A percentile compares a stretch with the other conserved stretches of the same genome.
phyloP scores from a whole-genome alignment of 495 filamentous ascomycete genomes.

The Hypoxylon crocopeplum region DNA sequence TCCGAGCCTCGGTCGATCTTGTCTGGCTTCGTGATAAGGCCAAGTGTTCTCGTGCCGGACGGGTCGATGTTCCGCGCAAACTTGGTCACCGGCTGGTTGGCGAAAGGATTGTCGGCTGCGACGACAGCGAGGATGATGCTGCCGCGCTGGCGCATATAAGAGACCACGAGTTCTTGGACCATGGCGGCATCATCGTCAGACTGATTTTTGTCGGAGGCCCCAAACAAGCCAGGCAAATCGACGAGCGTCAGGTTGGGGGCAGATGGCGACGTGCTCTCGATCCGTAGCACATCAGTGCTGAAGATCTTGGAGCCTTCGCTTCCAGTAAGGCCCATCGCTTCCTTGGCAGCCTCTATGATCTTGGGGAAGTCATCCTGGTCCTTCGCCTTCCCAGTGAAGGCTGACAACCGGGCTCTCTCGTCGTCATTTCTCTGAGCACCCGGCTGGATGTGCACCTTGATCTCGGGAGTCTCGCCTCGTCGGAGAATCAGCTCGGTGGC shows the following conservation, averaged over 20 bases:
- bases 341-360: constrained; percentile 55
- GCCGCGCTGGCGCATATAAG: constrained; percentile 54
- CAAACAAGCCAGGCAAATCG: constrained; percentile 62
- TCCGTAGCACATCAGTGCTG: constrained; percentile 53
- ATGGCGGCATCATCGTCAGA: constrained; percentile 48
- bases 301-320: constrained; percentile 41
- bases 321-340: constrained; percentile 44
- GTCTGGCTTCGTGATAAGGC: constrained; percentile 63
- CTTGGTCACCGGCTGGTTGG: constrained; percentile 56
- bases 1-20: constrained; percentile 48
- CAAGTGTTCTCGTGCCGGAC: constrained; percentile 51
- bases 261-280: constrained; percentile 59
- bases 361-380: constrained; percentile 42
- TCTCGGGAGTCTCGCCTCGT: constrained; percentile 38
- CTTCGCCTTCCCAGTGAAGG: constrained; percentile 46
- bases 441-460: constrained; percentile 50
- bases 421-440: constrained; percentile 36
- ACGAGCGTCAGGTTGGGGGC: constrained; percentile 61
- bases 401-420: constrained; percentile 38
- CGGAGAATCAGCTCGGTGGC: constrained; percentile 65
- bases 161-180: constrained; percentile 52
- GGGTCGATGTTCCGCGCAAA: constrained; percentile 50
- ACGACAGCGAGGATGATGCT: constrained; percentile 62
- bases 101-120: constrained; percentile 57
- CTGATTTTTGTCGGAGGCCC: constrained; percentile 52